These are phyloP conservation scores for Trametes sanguinea DNA, from an alignment of 768 basidiomycete genomes.

Conservation along the genomic window DNA sequence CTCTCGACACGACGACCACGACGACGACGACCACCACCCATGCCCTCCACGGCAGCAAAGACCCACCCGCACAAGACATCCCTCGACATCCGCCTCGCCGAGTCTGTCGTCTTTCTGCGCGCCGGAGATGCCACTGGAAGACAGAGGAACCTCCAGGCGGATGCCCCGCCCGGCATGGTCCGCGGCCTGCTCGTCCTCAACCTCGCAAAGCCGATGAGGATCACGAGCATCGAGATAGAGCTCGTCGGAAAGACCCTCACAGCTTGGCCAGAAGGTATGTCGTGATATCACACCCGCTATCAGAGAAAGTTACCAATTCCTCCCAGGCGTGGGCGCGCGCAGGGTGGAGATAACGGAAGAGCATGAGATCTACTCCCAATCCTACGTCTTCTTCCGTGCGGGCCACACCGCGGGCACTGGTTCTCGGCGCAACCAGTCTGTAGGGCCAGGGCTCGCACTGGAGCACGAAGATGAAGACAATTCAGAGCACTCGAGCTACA, in stretches of 20 bases:
- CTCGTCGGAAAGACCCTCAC: conserved; percentile 71
- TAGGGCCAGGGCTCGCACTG: conserved; percentile 53
- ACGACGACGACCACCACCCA: conserved; percentile 12
- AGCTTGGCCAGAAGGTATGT: conserved; percentile 85
- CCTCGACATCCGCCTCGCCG: conserved; percentile 50
- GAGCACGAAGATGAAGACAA: conserved; percentile 41
- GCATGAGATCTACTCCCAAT: conserved; percentile 69
- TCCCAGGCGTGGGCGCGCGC: conserved; percentile 62
- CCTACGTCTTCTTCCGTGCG: conserved; percentile 73
- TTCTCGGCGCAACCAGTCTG: conserved; percentile 49
- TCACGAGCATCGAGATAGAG: conserved; percentile 83
- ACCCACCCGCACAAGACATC: conserved; percentile 38
- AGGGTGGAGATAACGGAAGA: conserved; percentile 79
- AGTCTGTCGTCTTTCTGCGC: conserved; percentile 57
- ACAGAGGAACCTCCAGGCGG: conserved; percentile 33
- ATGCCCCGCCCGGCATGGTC: conserved; percentile 55
- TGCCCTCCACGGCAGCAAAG: conserved; percentile 15
- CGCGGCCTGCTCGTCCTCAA: conserved; percentile 66
- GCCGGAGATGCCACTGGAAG: conserved; percentile 39
- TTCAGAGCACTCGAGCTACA: conserved; percentile 31
- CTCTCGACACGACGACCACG: not conserved
- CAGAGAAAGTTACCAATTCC: not conserved
- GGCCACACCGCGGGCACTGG: conserved; percentile 40
- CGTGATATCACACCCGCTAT: not conserved
- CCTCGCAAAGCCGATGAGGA: conserved; percentile 75